Evolutionary conservation across 257 asterid genomes (phyloP), one percentile per base, ranked within the genome.

Genomic region (Paulownia fortunei): DNA sequence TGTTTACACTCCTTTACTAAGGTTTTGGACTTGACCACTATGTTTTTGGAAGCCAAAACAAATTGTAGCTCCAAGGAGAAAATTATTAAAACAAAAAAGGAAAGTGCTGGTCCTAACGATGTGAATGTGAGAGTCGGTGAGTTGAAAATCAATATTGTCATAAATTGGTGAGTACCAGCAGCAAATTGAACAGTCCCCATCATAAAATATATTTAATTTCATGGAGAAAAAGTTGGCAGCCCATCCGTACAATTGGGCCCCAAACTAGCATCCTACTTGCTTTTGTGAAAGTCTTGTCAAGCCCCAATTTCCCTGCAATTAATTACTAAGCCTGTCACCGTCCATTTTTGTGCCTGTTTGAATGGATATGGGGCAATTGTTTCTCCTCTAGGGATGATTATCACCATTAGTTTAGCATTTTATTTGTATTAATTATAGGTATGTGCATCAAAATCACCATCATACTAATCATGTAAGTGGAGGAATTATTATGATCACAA

Each of bases 211-310:
- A 51, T n/a, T 54, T 9, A 73, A 80, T 47, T 36, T 69, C 56
- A 74, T 15, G 75, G 39, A 55, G 41, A 34, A 63, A 76, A 76
- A 76, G 79, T 76, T 2, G 69, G 79, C 63, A 8, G 60, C 8
- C 54, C 60, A 23, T 70, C 76, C 82, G 79, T 81, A 76, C 85
- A 46, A 56, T 3, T 5, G 5, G 56, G 79, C 0, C 56, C 69
- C 34, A 54, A 7, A 36, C 4, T 51, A 4, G 59, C 3, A 3
- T n/a, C 6, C 0, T 30, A 4, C 13, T 27, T 42, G 62, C 39
- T 65, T 61, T 66, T 12, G n/a, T 15, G 64, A 73, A 65, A 65
- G 75, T 73, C 79, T 23, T 54, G 69, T 73, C 70, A 36, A 69
- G 26, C 65, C 64, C 59, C 75, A 36, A 44, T 52, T 62, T 62